Conservation (phyloP, 306 rosid species). For the Ormosia semicastrata region DNA sequence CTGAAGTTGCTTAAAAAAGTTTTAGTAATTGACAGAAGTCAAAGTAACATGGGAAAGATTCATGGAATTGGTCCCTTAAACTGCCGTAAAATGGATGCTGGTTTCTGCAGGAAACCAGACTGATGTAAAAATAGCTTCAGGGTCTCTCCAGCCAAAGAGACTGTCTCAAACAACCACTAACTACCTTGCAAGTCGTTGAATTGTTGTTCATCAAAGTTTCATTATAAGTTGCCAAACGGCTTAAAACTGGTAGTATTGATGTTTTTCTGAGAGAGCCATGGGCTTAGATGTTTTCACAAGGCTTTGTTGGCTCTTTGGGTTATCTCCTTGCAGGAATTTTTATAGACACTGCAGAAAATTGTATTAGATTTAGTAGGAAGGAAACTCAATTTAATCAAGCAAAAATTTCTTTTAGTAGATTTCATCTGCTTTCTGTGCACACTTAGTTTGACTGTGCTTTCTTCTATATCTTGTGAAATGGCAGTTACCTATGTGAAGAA, state of each 20-base stretch:
- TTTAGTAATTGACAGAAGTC: background rate
- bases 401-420: constrained; percentile 3
- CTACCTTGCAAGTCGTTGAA: background rate
- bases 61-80: background rate
- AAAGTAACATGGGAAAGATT: background rate
- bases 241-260: background rate
- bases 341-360: constrained; percentile 4
- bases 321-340: constrained; percentile 9
- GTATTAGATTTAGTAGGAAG: background rate
- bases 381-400: background rate
- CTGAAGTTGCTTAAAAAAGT: background rate
- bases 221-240: background rate
- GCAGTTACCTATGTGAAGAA: constrained; percentile 73
- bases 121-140: background rate
- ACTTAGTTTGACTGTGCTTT: constrained; percentile 15
- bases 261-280: background rate
- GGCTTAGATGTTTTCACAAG: constrained; percentile 1
- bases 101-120: background rate
- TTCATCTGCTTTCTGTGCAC: constrained; percentile 8
- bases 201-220: background rate
- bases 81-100: background rate
- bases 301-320: constrained; percentile 1
- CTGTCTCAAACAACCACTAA: background rate
- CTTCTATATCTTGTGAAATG: constrained; percentile 15
- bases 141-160: background rate